Evolutionary conservation across 2,329 filamentous ascomycete species (phyloP).

Genomic region (Aureobasidium sp.): DNA sequence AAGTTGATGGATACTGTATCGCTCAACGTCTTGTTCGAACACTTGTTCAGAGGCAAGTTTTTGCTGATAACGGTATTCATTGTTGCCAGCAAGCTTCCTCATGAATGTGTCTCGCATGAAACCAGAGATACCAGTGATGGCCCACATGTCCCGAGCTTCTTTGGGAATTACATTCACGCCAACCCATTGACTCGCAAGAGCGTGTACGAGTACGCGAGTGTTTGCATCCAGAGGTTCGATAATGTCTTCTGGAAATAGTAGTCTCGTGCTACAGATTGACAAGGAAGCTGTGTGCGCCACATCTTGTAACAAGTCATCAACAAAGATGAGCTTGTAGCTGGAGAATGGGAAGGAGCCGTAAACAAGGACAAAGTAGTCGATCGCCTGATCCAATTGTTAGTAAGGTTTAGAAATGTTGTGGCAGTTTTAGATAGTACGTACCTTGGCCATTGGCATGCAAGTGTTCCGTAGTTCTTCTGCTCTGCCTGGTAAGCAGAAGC

Average conservation of each 20-base stretch:
- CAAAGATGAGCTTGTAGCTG: conserved; percentile 87
- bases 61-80: conserved; percentile 85
- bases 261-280: conserved; percentile 74
- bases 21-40: conserved; percentile 68
- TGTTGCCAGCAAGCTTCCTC: conserved; percentile 83
- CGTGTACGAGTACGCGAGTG: conserved; percentile 71
- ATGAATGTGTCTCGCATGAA: conserved; percentile 95
- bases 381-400: conserved; percentile 37
- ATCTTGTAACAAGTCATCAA: conserved; percentile 77
- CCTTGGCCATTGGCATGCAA: conserved; percentile 67
- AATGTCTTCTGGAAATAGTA: conserved; percentile 77
- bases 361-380: conserved; percentile 83
- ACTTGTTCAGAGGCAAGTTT: conserved; percentile 77
- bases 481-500: conserved; percentile 80
- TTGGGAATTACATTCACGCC: conserved; percentile 87
- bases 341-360: conserved; percentile 88
- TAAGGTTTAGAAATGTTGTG: conserved; percentile 12
- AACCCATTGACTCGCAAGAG: conserved; percentile 86
- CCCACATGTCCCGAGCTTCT: conserved; percentile 73
- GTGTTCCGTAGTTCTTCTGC: conserved; percentile 78
- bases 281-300: conserved; percentile 72
- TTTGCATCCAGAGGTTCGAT: conserved; percentile 78
- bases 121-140: conserved; percentile 80
- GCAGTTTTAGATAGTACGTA: neutral
- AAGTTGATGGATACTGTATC: conserved; percentile 74